phyloP scores from a whole-genome alignment of 106 monocot species.

The Amphibolis antarctica region DNA sequence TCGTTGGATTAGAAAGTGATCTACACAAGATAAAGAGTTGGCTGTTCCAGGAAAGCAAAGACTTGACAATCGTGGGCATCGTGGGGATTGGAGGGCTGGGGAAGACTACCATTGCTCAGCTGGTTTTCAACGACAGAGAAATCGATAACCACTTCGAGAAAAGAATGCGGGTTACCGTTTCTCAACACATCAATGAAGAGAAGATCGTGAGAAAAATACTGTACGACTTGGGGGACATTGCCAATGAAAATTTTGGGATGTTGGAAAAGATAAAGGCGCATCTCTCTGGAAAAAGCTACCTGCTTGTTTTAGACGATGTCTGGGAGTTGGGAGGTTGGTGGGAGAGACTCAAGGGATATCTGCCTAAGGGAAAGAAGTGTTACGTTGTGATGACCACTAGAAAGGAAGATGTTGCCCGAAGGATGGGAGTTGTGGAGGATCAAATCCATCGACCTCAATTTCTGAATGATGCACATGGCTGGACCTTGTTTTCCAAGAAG shows the following conservation, averaged over 20 bases:
- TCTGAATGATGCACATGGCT: background rate
- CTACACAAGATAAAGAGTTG: background rate
- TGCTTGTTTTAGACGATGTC: conserved; percentile 3
- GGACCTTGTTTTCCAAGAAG: conserved; percentile 2
- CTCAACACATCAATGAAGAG: background rate
- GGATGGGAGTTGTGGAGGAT: background rate
- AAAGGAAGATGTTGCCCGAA: background rate
- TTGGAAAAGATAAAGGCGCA: background rate
- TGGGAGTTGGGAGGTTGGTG: background rate
- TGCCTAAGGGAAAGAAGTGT: background rate
- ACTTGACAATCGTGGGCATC: background rate
- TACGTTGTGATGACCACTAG: background rate
- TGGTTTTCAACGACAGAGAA: background rate
- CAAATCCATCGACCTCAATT: background rate
- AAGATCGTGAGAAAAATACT: conserved; percentile 4
- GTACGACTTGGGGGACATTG: background rate
- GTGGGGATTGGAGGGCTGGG: conserved; percentile 5
- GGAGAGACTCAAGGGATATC: background rate
- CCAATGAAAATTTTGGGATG: background rate
- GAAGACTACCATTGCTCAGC: conserved; percentile 6
- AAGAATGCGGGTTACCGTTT: conserved; percentile 8
- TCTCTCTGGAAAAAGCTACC: background rate
- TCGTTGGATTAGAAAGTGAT: background rate
- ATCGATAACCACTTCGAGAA: background rate
- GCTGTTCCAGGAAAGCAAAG: background rate